Evolutionary conservation across 495 filamentous ascomycete species (phyloP), one percentile per base, ranked within the genome.

Genomic region (Geopyxis carbonaria): DNA sequence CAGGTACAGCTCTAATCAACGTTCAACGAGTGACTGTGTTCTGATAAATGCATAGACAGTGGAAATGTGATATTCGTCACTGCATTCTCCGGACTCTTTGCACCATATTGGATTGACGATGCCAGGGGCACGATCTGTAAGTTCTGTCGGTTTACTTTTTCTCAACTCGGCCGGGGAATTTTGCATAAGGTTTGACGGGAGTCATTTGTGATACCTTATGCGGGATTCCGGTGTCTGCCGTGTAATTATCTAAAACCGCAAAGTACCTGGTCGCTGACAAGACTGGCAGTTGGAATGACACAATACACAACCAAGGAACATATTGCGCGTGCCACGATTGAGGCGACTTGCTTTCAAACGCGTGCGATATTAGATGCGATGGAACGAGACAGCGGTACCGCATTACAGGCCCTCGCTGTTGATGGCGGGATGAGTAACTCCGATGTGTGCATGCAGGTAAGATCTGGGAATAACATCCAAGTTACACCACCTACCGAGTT

Each of bases 61-160:
- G 87, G 87, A 44, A 87, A 87, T 18, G 82, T 86, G 25, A 70
- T 91, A 4, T 95, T 95, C 53, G 87, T 95, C 33, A 93, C 87
- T 22, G 87, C 87, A 1, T 95, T 95, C 58, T 89, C 80, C 63
- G 87, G 87, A 44, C 67, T 95, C 1, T 93, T 93, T 58, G 87
- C 87, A 13, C 87, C 87, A n/a, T 93, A 93, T 57, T 95, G 87
- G 87, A 92, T 93, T 45, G 87, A 93, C 57, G 83, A 93, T 60
- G 85, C 84, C 22, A 76, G 85, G 59, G 87, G 87, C 37, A 93
- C 86, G 1, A 73, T 89, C 15, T 86, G 76, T 80, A 64, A 64
- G 72, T 62, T n/a, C n/a, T n/a, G n/a, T 19, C 16, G 8, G 25
- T 21, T 25, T 16, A 35, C 21, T 40, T 15, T 9, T 31, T 22